Base-by-base conservation (phyloP, 176 grass and related monocot species). In the Aegilops longissima region DNA sequence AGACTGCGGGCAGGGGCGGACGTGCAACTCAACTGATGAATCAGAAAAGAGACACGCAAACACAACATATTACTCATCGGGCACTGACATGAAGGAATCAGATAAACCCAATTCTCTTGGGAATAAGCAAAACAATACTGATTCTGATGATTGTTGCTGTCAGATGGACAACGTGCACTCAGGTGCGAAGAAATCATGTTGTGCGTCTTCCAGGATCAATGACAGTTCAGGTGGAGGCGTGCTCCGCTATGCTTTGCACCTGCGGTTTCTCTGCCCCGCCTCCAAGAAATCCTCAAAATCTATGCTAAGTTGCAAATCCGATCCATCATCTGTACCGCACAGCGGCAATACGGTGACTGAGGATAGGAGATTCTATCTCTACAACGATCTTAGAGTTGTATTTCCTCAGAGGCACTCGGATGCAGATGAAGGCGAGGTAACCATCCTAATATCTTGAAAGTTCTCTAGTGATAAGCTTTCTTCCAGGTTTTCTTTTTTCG, bases 341-440 rank as follows among this genome's bases (percentile, higher is more conserved):
- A 63, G 35, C 10, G 85, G 30, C 8, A 80, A 72, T 80, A 3
- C 24, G 40, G 82, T 87, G 14, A 35, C 65, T 0, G 83, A 85
- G 76, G 97, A 94, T 44, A 84, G 90, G 34, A 90, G 81, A 27
- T 99, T 94, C 86, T 99, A 93, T 88, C 73, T 99, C 59, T 99
- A 99, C 76, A 97, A 97, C 69, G 97, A 99, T 91, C 89, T 99
- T 80, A 92, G 97, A 83, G 89, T 99, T 80, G 97, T 99, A 73
- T 99, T 99, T 81, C 97, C 97, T 20, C 97, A 99, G 69, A 86
- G 97, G 67, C 97, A 99, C 61, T 94, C 97, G 1, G 97, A 99
- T 91, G 73, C 90, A 85, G 94, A 99, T 52, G 97, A 99, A 87
- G 97, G 97, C 80, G 81, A 94, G 97, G 97, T 99, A 96, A 94